A percentile compares a stretch with the other conserved stretches of the same genome.
Evolutionary conservation across 1,139 yeast species (phyloP).

Genomic region (Debaryomycetaceae sp.): DNA sequence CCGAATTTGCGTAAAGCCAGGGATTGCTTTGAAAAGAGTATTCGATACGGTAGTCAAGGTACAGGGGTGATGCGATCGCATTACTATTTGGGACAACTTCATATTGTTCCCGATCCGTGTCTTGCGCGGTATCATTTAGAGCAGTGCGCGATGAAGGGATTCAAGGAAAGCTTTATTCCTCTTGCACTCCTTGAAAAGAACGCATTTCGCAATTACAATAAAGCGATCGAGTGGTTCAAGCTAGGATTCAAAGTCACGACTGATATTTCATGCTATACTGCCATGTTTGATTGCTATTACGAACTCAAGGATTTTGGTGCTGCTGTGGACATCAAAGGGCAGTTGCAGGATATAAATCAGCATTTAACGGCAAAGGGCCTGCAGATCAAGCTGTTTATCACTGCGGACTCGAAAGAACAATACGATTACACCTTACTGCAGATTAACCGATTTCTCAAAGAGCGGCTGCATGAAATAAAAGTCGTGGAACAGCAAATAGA

Average conservation of each 20-base stretch:
- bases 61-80: conserved; percentile 54
- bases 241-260: conserved; percentile 57
- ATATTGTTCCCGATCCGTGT: conserved; percentile 43
- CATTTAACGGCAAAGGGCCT: too few relatives aligned
- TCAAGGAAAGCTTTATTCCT: conserved; percentile 63
- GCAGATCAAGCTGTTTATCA: too few relatives aligned
- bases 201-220: conserved; percentile 40
- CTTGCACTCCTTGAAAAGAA: conserved; percentile 73
- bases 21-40: conserved; percentile 47
- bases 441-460: too few relatives aligned
- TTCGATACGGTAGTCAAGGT: conserved; percentile 48
- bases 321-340: conserved; percentile 18
- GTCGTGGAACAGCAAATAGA: too few relatives aligned
- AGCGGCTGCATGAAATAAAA: too few relatives aligned
- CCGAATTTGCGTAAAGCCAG: conserved; percentile 45
- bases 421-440: too few relatives aligned
- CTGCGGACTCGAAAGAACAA: too few relatives aligned
- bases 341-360: too few relatives aligned
- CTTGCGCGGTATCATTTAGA: conserved; percentile 63
- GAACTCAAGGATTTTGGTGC: conserved; percentile 14
- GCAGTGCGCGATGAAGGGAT: conserved; percentile 65
- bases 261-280: conserved; percentile 57
- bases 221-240: conserved; percentile 76
- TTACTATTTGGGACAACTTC: conserved; percentile 65
- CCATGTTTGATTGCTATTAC: conserved; percentile 53